Evolutionary conservation across 1,284 basidiomycete species (phyloP).

Genomic region (Leccinum angustisporum): DNA sequence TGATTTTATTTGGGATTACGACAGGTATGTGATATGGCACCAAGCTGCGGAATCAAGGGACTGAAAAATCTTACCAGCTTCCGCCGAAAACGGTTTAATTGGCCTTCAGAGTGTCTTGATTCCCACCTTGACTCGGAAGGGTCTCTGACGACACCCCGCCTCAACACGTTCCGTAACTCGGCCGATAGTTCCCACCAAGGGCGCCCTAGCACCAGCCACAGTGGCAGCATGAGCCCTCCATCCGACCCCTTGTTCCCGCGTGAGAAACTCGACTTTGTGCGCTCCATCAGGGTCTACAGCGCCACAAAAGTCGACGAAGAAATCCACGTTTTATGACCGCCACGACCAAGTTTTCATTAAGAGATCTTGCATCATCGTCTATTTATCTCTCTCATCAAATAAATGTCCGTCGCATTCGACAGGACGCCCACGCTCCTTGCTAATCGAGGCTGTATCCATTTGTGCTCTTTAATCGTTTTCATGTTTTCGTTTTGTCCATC

Average conservation of each 20-base stretch:
- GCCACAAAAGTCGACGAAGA: conserved; percentile 39
- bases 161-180: conserved; percentile 21
- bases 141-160: conserved; percentile 25
- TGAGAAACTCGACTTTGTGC: conserved; percentile 49
- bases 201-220: conserved; percentile 8
- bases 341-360: neutral
- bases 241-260: conserved; percentile 30
- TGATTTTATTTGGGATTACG: conserved; percentile 64
- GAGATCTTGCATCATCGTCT: neutral
- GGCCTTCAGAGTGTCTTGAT: conserved; percentile 39
- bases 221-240: conserved; percentile 12
- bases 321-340: conserved; percentile 23
- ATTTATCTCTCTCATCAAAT: conserved; percentile 1
- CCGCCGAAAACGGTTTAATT: conserved; percentile 59
- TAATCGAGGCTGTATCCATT: conserved; percentile 1
- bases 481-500: neutral
- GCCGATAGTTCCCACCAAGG: conserved; percentile 11
- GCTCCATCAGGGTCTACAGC: conserved; percentile 57
- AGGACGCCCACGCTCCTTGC: conserved; percentile 25
- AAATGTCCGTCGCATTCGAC: conserved; percentile 14
- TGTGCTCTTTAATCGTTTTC: neutral
- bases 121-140: conserved; percentile 9
- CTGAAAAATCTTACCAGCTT: conserved; percentile 43
- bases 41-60: conserved; percentile 2
- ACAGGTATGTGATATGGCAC: conserved; percentile 46